Evolutionary conservation across 257 asterid species (phyloP).

Genomic region (Nicotiana obtusifolia): DNA sequence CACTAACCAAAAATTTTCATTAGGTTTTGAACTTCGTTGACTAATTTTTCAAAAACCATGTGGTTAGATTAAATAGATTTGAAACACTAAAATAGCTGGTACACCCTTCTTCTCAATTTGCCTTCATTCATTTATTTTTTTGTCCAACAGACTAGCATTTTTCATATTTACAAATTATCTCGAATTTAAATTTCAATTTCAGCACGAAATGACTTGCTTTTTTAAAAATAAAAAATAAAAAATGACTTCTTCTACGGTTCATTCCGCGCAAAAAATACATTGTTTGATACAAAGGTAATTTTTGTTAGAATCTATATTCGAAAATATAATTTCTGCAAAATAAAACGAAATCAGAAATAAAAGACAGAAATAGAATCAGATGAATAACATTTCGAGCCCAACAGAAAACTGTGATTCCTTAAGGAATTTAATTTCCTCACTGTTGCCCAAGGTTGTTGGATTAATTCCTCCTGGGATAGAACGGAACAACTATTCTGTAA

Average conservation of each 20-base stretch:
- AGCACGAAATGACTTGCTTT: neutral
- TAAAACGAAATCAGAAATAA: no score
- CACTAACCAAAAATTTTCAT: neutral
- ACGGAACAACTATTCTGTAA: no score
- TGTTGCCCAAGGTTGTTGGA: no score
- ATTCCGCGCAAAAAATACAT: neutral
- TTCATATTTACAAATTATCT: neutral
- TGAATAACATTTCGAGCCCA: no score
- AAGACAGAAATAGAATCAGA: no score
- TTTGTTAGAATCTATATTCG: no score
- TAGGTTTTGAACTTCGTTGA: neutral
- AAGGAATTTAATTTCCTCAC: no score
- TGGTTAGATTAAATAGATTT: neutral
- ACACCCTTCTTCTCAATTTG: neutral
- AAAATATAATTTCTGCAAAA: no score
- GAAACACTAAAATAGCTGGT: neutral
- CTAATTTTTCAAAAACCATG: neutral
- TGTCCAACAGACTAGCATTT: neutral
- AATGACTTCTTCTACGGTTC: neutral
- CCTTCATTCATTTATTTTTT: neutral
- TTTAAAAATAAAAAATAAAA: neutral
- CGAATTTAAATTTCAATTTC: neutral
- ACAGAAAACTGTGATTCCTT: no score
- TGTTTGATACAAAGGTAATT: neutral
- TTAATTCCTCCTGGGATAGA: no score